Evolutionary conservation across 1,284 basidiomycete species (phyloP), one percentile per base, ranked within the genome.

Genomic region (Cystobasidium sp.): DNA sequence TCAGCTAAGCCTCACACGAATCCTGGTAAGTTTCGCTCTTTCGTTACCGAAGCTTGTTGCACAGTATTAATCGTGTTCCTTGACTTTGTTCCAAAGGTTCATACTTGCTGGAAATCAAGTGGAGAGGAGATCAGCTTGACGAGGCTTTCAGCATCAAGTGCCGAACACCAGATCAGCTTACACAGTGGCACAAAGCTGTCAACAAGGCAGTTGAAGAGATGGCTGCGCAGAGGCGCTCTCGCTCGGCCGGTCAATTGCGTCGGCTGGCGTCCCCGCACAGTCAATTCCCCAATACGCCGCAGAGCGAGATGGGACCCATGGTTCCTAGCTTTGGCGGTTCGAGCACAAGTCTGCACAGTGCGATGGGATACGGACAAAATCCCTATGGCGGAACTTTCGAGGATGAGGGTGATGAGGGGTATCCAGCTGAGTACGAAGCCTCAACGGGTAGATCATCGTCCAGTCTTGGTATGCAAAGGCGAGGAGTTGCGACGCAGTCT

Each of bases 121-220:
- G 94, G 94, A 89, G 91, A 80, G 93, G 93, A 9, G 94, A 97
- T 80, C 65, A 77, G 41, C 72, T 75, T 4, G 80, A 83, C 59
- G 97, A 99, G 81, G 95, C 89, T 79, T 98, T 99, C 83, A 92
- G 93, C 56, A 87, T 99, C 75, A 91, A 92, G 68, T 97, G 96
- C 82, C 88, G 92, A 69, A 90, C 90, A 31, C 94, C 98, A 81
- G 96, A 98, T 80, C 92, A 95, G 81, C 88, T 97, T 80, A 88
- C 88, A 72, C 91, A 92, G 79, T 99, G 97, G 96, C 91, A 96
- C 80, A 86, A 88, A 20, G 89, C 90, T 76, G 90, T 99, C 78
- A 93, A 90, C 82, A 90, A 91, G 73, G 86, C 97, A 39, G 94
- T 97, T 79, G 89, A 88, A 78, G 87, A 84, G 76, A 85, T 88